phyloP scores from a whole-genome alignment of 1,139 yeast genomes.

The Scheffersomyces segobiensis region DNA sequence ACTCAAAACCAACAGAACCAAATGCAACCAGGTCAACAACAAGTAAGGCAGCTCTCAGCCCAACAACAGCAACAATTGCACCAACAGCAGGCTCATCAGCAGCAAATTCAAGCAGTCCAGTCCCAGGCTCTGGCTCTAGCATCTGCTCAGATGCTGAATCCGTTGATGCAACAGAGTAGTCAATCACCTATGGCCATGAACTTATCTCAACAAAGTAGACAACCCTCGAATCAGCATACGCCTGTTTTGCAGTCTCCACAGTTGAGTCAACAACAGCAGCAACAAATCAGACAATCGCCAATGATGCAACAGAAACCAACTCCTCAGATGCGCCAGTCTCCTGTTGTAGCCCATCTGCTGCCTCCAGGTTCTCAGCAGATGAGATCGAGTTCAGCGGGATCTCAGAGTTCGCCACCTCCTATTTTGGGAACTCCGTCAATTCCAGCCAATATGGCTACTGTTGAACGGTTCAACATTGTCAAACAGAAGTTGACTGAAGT shows the following conservation, averaged over 20 bases:
- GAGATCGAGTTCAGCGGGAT: neutral
- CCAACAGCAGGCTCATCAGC: conserved; percentile 4
- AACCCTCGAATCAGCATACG: conserved; percentile 11
- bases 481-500: conserved; percentile 40
- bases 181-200: conserved; percentile 1
- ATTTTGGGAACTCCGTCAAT: conserved; percentile 6
- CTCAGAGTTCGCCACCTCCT: neutral
- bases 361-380: conserved; percentile 3
- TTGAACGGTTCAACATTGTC: conserved; percentile 44
- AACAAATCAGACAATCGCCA: conserved; percentile 13
- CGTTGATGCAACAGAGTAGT: neutral
- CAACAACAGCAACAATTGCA: conserved; percentile 6
- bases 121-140: neutral
- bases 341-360: neutral
- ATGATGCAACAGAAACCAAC: conserved; percentile 8
- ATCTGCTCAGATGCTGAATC: neutral
- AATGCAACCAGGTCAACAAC: conserved; percentile 2
- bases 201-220: conserved; percentile 8
- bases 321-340: conserved; percentile 4
- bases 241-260: conserved; percentile 12
- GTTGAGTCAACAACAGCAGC: conserved; percentile 2
- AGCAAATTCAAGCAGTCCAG: conserved; percentile 7
- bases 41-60: neutral
- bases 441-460: conserved; percentile 32
- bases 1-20: conserved; percentile 2